phyloP scores from a whole-genome alignment of 2,329 filamentous ascomycete genomes.

The Xylaria multiplex region DNA sequence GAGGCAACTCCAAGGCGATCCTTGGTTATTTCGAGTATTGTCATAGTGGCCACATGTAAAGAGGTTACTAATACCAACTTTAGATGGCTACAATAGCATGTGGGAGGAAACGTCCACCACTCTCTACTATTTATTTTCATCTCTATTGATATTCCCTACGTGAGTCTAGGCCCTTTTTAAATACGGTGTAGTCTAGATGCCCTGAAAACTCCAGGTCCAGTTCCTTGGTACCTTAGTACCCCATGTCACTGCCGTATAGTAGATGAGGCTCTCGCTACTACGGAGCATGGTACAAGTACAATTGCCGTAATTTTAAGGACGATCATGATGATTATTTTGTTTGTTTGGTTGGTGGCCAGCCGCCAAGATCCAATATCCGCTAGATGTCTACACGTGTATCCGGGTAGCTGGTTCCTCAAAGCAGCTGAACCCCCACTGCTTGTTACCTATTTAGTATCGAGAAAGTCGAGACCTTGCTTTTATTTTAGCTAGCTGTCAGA shows the following conservation, averaged over 20 bases:
- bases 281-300: too few relatives aligned
- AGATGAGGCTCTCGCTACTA: not conserved
- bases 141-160: not conserved
- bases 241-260: not conserved
- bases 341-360: not conserved
- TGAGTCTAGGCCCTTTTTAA: not conserved
- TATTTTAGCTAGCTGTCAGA: not conserved
- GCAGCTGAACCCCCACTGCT: conserved; percentile 3
- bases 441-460: not conserved
- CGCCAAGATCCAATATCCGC: not conserved
- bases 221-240: conserved; percentile 1
- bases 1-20: not conserved
- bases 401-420: not conserved
- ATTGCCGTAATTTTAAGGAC: not conserved
- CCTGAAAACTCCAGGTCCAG: not conserved
- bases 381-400: not conserved
- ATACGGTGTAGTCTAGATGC: too few relatives aligned
- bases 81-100: not conserved
- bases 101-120: not conserved
- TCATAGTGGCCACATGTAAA: not conserved
- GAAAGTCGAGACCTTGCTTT: not conserved
- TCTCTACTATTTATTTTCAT: not conserved
- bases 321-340: not conserved
- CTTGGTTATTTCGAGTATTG: not conserved
- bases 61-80: not conserved